A percentile compares a stretch with the other conserved stretches of the same genome.
Evolutionary conservation across 441 rosid genomes (phyloP).

Genomic region (Lepidium campestre): DNA sequence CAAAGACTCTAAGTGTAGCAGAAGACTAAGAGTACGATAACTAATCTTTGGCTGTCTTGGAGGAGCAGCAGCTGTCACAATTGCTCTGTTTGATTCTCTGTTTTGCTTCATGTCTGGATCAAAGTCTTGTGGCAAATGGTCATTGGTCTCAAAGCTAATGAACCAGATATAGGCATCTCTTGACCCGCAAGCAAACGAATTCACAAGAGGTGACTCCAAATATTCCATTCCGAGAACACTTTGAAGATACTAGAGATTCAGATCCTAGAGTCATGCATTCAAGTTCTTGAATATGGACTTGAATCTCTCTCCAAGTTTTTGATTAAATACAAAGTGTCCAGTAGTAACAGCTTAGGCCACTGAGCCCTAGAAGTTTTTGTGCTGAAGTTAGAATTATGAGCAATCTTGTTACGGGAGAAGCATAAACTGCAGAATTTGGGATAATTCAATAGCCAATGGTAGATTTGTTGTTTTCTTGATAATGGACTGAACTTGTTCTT

Average conservation of each 20-base stretch:
- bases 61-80: constrained; percentile 28
- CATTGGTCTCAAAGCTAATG: constrained; percentile 34
- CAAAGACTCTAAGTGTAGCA: background rate
- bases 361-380: background rate
- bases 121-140: constrained; percentile 17
- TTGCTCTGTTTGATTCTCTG: constrained; percentile 30
- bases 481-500: background rate
- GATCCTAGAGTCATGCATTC: constrained; percentile 26
- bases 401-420: background rate
- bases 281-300: constrained; percentile 25
- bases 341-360: background rate
- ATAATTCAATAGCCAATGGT: background rate
- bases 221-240: background rate
- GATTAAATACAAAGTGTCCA: background rate
- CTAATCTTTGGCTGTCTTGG: background rate
- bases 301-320: constrained; percentile 20
- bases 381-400: background rate
- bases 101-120: constrained; percentile 24
- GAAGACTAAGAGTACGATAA: background rate
- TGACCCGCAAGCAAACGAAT: constrained; percentile 15
- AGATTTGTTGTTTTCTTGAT: background rate
- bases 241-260: background rate
- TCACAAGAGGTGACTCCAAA: background rate
- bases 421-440: background rate
- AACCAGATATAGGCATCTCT: constrained; percentile 11